These are phyloP conservation scores for Leishmania guyanensis DNA, from an alignment of 208 protist genomes.

Conservation along the genomic window DNA sequence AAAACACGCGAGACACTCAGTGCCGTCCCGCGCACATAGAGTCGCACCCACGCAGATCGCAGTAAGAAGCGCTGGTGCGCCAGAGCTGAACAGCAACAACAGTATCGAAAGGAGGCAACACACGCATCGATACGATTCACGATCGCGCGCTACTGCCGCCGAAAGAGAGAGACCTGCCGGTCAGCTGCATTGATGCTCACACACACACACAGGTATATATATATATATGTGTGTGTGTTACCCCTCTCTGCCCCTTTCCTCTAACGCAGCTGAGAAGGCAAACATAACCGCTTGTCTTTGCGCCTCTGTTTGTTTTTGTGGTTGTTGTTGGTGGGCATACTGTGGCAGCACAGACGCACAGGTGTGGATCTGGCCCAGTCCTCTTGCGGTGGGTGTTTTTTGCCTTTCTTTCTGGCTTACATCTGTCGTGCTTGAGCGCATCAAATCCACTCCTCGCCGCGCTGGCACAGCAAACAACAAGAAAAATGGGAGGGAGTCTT, in stretches of 20 bases:
- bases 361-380: neutral
- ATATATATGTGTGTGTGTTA: neutral
- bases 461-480: neutral
- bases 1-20: neutral
- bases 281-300: neutral
- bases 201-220: no score
- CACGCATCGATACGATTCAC: neutral
- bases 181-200: neutral
- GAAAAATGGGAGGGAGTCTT: neutral
- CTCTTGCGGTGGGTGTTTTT: neutral
- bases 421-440: neutral
- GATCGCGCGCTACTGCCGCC: neutral
- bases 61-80: neutral
- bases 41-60: neutral
- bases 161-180: neutral
- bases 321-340: no score
- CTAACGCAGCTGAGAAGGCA: neutral
- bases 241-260: neutral
- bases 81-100: neutral
- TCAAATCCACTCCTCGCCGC: neutral
- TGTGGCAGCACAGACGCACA: neutral
- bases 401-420: neutral
- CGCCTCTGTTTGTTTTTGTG: neutral
- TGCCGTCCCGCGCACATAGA: neutral
- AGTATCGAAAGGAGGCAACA: neutral